Conservation (phyloP, 2,329 filamentous ascomycete genomes). For the Orbilia brochopaga region DNA sequence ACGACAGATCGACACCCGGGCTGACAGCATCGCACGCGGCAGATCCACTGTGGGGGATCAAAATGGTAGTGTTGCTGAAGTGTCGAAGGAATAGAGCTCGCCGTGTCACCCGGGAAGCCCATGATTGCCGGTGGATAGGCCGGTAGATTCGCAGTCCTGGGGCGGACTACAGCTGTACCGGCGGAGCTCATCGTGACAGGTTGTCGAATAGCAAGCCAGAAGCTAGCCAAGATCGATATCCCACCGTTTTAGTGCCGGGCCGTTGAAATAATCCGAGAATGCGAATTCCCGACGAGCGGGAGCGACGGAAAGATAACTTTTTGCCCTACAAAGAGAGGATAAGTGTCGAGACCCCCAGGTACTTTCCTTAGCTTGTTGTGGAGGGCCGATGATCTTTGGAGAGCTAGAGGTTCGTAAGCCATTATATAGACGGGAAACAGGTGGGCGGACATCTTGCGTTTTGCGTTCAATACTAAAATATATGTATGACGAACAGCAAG, state of each 20-base stretch:
- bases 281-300: no score
- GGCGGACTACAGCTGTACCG: conserved; percentile 32
- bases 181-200: conserved; percentile 30
- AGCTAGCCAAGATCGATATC: background rate
- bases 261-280: background rate
- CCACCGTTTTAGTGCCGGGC: background rate
- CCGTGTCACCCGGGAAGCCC: conserved; percentile 6
- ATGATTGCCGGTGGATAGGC: conserved; percentile 21
- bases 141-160: conserved; percentile 19
- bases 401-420: conserved; percentile 17
- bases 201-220: background rate
- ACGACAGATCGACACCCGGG: conserved; percentile 28
- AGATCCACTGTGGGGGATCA: conserved; percentile 24
- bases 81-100: conserved; percentile 8
- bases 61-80: conserved; percentile 19
- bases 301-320: no score
- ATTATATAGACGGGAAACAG: conserved; percentile 25
- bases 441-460: conserved; percentile 5
- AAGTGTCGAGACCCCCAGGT: no score
- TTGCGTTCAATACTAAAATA: conserved; percentile 17
- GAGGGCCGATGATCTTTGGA: background rate
- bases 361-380: no score
- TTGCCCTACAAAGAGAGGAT: no score
- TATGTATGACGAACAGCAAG: background rate
- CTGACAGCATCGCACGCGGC: conserved; percentile 39